Evolutionary conservation across 306 rosid genomes (phyloP).

Genomic region (cucumber (Cucumis sativus)): Cucumber_9930_V3 NC_026658.2:8301501-8302000

Average conservation of each 20-base stretch:
- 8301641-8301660: background rate
- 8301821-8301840: background rate
- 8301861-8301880: background rate
- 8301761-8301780: background rate
- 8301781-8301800: constrained; percentile 34
- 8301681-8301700: background rate
- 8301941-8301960: background rate
- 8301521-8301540: background rate
- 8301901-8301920: background rate
- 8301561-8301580: background rate
- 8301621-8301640: background rate
- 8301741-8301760: constrained; percentile 14
- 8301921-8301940: background rate
- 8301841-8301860: background rate
- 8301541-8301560: background rate
- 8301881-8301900: background rate
- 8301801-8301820: constrained; percentile 5
- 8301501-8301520: too few relatives aligned
- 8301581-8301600: too few relatives aligned
- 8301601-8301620: background rate
- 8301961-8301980: background rate
- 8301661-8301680: background rate
- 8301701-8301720: background rate
- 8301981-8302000: background rate
- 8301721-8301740: constrained; percentile 5